phyloP scores from a whole-genome alignment of 1,284 basidiomycete species.

The Trichosporon sp. region DNA sequence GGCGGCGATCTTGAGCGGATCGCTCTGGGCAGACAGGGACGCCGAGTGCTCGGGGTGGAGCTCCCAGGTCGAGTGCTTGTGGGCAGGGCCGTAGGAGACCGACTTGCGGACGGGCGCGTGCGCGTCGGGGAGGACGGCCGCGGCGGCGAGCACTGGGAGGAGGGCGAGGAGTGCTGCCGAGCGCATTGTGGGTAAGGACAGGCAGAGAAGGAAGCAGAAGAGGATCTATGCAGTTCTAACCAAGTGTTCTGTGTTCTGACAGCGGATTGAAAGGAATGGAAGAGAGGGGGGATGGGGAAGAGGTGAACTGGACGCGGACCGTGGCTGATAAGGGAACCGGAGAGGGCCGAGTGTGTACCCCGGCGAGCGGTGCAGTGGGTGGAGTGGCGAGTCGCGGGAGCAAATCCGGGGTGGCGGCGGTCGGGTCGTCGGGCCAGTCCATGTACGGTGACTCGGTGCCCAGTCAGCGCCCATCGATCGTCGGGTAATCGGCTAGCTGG shows the following conservation, averaged over 20 bases:
- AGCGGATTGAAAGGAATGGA: neutral
- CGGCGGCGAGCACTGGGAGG: slow-evolving; percentile 43
- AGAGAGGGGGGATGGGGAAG: neutral
- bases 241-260: neutral
- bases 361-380: neutral
- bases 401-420: neutral
- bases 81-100: slow-evolving; percentile 69
- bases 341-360: neutral
- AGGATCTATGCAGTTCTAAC: slow-evolving; percentile 3
- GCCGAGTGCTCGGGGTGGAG: slow-evolving; percentile 51
- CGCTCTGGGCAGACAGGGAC: slow-evolving; percentile 12
- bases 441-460: neutral
- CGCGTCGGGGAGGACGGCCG: slow-evolving; percentile 10
- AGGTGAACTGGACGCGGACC: neutral
- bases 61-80: slow-evolving; percentile 65
- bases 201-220: neutral
- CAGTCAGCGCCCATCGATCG: neutral
- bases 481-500: slow-evolving; percentile 5
- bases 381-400: slow-evolving; percentile 4
- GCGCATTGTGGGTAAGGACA: slow-evolving; percentile 31
- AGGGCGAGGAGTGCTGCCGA: slow-evolving; percentile 44
- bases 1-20: slow-evolving; percentile 29
- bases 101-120: slow-evolving; percentile 59
- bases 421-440: neutral
- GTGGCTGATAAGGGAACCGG: slow-evolving; percentile 6